Base-by-base conservation (phyloP, 139 green algal species). In the Volvox africanus region DNA sequence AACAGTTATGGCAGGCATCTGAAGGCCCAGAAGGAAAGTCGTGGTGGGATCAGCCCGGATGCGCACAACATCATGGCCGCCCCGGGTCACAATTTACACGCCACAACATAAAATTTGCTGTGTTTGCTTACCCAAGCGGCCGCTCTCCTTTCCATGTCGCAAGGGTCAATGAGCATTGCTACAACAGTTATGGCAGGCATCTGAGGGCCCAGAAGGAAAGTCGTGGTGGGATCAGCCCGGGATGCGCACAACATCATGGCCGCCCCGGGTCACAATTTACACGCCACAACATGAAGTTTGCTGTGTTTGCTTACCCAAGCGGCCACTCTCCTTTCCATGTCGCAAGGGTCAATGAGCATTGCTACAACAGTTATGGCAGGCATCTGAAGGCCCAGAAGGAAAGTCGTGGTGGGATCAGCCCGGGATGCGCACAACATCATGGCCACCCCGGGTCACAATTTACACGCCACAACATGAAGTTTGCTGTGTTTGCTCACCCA, bases 71-170 rank as follows among this genome's bases (percentile, higher is more conserved):
- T 11, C 75, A 30, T 81, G 13, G 75, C 75, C 75, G 12, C 30
- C 30, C 28, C 32, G 75, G 75, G 32, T 55, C 44, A 55, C 17
- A 28, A 81, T 28, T 61, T 24, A 81, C 9, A 35, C 33, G 28
- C 75, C 75, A 81, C 75, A 61, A 81, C 75, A 81, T 33, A 2
- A 55, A 24, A 9, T 30, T 1, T 26, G 75, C 75, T 35, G 44
- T 81, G 75, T 81, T 81, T 81, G 75, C 75, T 81, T 81, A 81
- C 75, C 75, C 75, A 81, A 81, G 75, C 75, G 75, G 75, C 75
- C 2, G 24, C 50, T 30, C 75, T 55, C 44, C 44, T 55, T 30
- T 28, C 75, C 3, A 24, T 81, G 75, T 24, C 75, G 33, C 75
- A 81, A 81, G 75, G 75, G 75, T 81, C 75, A 81, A 81, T 81